phyloP scores from a whole-genome alignment of 768 basidiomycete genomes.

The Kwoniella botswanensis region DNA sequence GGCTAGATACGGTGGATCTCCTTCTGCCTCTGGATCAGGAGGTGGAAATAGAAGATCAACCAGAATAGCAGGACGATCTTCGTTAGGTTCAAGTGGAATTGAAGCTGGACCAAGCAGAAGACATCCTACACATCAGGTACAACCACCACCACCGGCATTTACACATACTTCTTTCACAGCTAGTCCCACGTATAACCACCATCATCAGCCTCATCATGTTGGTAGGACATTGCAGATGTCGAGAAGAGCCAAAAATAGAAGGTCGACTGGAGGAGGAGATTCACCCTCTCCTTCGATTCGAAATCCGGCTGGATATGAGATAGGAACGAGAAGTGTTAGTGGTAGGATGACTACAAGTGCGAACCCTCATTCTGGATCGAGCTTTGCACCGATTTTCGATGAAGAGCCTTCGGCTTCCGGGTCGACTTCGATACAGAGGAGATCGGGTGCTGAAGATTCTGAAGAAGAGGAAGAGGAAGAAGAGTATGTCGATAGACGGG shows the following conservation, averaged over 20 bases:
- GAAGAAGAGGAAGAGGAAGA: constrained; percentile 2
- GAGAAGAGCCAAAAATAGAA: not conserved
- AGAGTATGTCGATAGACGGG: not conserved
- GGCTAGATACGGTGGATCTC: constrained; percentile 5
- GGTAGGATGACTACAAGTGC: not conserved
- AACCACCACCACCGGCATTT: constrained; percentile 12
- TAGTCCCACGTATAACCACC: constrained; percentile 9
- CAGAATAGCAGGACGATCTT: constrained; percentile 11
- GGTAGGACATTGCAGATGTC: not conserved
- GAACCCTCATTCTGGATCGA: constrained; percentile 2
- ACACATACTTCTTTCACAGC: constrained; percentile 1
- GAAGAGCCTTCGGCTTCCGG: constrained; percentile 20
- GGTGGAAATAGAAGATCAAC: constrained; percentile 15
- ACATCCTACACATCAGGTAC: not conserved
- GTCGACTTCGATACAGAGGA: constrained; percentile 1
- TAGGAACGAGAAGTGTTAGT: not conserved
- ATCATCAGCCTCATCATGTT: not conserved
- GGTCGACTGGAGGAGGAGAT: not conserved
- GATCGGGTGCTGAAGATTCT: not conserved
- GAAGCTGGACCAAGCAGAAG: not conserved
- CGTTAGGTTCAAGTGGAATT: not conserved
- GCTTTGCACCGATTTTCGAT: constrained; percentile 37
- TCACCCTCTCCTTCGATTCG: not conserved
- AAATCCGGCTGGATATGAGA: no score
- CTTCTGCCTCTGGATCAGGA: not conserved